Conservation (phyloP, 169 alveolate species). For the Amoebophrya sp. region DNA sequence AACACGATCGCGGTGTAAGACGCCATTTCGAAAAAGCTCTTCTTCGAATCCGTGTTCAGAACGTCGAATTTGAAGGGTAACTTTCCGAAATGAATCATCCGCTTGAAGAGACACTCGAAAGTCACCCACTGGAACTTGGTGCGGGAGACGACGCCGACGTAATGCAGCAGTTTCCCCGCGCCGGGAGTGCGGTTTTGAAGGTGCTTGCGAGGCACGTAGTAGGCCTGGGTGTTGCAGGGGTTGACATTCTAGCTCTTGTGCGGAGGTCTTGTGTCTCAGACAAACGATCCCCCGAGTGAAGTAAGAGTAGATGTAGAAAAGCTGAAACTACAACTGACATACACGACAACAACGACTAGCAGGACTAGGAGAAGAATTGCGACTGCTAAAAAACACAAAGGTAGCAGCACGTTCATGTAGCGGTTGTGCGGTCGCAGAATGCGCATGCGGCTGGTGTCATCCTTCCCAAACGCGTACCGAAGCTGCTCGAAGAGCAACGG, state of each 20-base stretch:
- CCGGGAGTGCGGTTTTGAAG: not conserved
- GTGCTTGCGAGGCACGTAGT: not conserved
- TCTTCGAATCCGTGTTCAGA: not conserved
- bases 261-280: not conserved
- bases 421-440: not conserved
- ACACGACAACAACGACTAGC: not conserved
- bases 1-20: not conserved
- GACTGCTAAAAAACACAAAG: not conserved
- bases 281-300: not conserved
- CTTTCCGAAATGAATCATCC: not conserved
- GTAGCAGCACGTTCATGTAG: not conserved
- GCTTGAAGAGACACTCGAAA: not conserved
- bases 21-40: not conserved
- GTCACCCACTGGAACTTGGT: not conserved
- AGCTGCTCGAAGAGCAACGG: not conserved
- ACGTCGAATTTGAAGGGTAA: not conserved
- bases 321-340: not conserved
- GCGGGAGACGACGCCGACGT: not conserved
- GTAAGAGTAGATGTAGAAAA: not conserved
- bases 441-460: not conserved
- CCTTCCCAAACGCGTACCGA: not conserved
- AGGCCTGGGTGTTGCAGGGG: not conserved
- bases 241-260: no score
- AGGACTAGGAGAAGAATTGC: not conserved
- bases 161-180: not conserved